Base-by-base conservation (phyloP, 805 yeast species). In the Cyberlindnera mrakii region DNA sequence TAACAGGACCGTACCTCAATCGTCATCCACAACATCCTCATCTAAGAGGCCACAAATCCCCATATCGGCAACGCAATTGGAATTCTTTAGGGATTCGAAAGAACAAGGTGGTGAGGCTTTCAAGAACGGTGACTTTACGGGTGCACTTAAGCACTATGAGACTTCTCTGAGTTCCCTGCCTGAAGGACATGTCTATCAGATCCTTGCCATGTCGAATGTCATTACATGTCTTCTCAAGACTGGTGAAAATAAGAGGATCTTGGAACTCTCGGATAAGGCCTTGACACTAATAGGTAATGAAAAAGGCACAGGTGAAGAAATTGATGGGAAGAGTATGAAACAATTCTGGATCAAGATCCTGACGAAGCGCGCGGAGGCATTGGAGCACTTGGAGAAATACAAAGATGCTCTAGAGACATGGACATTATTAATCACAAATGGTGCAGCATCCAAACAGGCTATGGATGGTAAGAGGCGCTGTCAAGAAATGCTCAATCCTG, bases 391-490 rank as follows among this genome's bases (percentile, higher is more conserved):
- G 41, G 99, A 93, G 54, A 75, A 74, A 51, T 86, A 73, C 62
- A 58, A 70, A 43, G 80, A 74, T 6, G 82, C 97, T 0, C 67
- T 85, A 20, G 68, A 62, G 0, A 58, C 75, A 6, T 91, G 88
- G 69, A 74, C 72, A 45, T 60, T 67, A 30, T 68, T 90, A 40
- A 71, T 93, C 15, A 75, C 77, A 44, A 75, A 78, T 46, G 96
- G 96, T 0, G 76, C 75, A 19, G 74, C 80, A 3, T 75, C 78
- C 29, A 77, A 80, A 45, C 68, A 75, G 27, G 70, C 78, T 0
- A 65, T 91, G 74, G 96, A 86, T 39, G 95, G 91, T 3, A 88
- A 79, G 58, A 74, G 91, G 54, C 74, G 99, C 45, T 85, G 96
- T 47, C 74, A 74, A 40, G 73, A 72, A 15, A 76, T 80, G 1